phyloP scores from a whole-genome alignment of 106 monocot genomes.

The Gastrodia elata region DNA sequence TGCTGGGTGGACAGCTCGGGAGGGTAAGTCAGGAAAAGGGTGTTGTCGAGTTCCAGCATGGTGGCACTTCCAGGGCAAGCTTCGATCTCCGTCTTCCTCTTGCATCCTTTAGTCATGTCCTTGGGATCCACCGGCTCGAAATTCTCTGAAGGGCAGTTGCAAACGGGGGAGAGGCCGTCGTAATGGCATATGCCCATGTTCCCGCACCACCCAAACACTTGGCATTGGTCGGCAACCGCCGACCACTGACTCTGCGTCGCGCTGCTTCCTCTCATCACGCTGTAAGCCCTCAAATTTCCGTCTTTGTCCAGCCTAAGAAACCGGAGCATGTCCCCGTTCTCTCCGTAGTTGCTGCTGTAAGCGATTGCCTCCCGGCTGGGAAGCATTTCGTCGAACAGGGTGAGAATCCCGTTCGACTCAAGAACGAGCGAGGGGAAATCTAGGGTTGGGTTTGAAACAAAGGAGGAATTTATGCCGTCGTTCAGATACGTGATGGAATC shows the following conservation, averaged over 20 bases:
- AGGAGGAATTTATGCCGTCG: constrained; percentile 46
- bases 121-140: constrained; percentile 31
- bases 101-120: constrained; percentile 42
- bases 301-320: constrained; percentile 62
- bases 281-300: constrained; percentile 79
- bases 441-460: constrained; percentile 24
- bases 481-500: constrained; percentile 40
- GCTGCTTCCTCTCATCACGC: constrained; percentile 8
- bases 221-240: constrained; percentile 72
- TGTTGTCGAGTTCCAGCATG: constrained; percentile 55
- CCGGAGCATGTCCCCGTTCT: constrained; percentile 32
- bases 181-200: constrained; percentile 73
- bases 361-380: constrained; percentile 26
- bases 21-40: constrained; percentile 70
- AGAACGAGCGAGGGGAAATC: constrained; percentile 35
- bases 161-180: constrained; percentile 46
- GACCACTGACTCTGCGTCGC: constrained; percentile 31
- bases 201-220: constrained; percentile 87
- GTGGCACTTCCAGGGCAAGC: constrained; percentile 50
- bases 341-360: constrained; percentile 80
- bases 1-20: constrained; percentile 37
- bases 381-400: constrained; percentile 28
- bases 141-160: constrained; percentile 69
- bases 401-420: constrained; percentile 45
- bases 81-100: constrained; percentile 28